phyloP scores from a whole-genome alignment of 2,329 filamentous ascomycete genomes.

The Diaporthe aspalathi region DNA sequence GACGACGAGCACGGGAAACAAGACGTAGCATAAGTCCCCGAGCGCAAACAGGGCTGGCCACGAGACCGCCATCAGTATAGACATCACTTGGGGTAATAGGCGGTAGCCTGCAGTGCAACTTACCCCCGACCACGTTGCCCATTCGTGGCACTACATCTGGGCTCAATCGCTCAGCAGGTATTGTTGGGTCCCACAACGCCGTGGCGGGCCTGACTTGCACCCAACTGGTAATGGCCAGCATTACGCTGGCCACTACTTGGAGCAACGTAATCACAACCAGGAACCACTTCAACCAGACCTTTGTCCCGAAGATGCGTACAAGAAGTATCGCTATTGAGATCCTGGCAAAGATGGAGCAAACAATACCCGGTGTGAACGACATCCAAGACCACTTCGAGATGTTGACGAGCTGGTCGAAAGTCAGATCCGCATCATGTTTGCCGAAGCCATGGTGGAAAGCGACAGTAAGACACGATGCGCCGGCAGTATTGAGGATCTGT shows the following conservation, averaged over 20 bases:
- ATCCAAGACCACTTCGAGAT: not conserved
- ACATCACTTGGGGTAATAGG: not conserved
- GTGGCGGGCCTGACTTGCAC: not conserved
- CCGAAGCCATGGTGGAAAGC: not conserved
- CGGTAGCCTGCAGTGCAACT: not conserved
- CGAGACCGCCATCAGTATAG: not conserved
- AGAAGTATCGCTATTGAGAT: not conserved
- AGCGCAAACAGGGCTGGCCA: not conserved
- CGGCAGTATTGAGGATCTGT: not conserved
- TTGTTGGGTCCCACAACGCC: not conserved
- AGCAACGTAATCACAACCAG: not conserved
- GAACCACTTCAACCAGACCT: not conserved
- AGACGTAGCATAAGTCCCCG: not conserved
- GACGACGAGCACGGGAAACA: not conserved
- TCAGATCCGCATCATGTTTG: not conserved
- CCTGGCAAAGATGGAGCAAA: not conserved
- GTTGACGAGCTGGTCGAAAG: not conserved
- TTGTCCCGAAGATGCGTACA: not conserved
- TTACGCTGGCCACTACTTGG: slow-evolving; percentile 25
- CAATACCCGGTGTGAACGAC: not conserved
- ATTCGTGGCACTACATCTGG: not conserved
- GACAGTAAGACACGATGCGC: not conserved
- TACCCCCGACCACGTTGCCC: not conserved
- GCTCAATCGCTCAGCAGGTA: not conserved
- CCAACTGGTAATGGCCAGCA: not conserved